phyloP scores from a whole-genome alignment of 805 yeast species.

The Komagataella pseudopastoris region DNA sequence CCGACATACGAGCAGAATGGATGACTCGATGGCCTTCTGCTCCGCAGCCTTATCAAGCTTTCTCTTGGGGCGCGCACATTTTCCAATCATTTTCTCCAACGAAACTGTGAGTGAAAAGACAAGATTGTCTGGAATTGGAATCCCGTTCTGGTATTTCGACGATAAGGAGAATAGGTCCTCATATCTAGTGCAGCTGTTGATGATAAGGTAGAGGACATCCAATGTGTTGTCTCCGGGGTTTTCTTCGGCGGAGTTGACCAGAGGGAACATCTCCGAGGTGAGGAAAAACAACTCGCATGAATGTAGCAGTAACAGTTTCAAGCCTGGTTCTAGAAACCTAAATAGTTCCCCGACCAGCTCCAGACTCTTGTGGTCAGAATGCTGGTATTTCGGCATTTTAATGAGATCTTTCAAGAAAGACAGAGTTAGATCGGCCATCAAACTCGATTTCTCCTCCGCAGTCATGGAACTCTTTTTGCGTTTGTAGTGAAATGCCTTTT shows the following conservation, averaged over 20 bases:
- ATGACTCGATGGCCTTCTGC: slow-evolving; percentile 9
- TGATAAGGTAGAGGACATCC: slow-evolving; percentile 26
- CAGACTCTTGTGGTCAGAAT: slow-evolving; percentile 4
- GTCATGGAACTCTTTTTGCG: not conserved
- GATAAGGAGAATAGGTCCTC: slow-evolving; percentile 1
- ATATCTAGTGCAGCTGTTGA: slow-evolving; percentile 30
- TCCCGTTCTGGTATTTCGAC: not conserved
- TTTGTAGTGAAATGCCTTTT: slow-evolving; percentile 6
- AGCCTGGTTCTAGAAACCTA: slow-evolving; percentile 17
- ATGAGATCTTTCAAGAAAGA: slow-evolving; percentile 1
- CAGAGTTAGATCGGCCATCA: slow-evolving; percentile 3
- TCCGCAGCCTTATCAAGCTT: slow-evolving; percentile 3
- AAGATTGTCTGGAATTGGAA: slow-evolving; percentile 21
- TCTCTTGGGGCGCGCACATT: slow-evolving; percentile 6
- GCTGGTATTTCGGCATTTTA: not conserved
- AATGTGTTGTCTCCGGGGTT: slow-evolving; percentile 16
- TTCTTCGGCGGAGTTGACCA: slow-evolving; percentile 5
- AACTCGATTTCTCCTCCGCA: slow-evolving; percentile 3
- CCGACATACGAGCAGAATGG: slow-evolving; percentile 36
- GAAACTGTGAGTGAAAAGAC: slow-evolving; percentile 26
- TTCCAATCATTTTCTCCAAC: slow-evolving; percentile 20
- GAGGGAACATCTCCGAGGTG: slow-evolving; percentile 26
- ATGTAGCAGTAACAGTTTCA: slow-evolving; percentile 19
- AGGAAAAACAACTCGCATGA: slow-evolving; percentile 27
- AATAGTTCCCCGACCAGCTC: slow-evolving; percentile 23